Percentiles rank a stretch among this genome's conserved stretches.
These are phyloP conservation scores for Phytopythium sindhum DNA, from an alignment of 352 stramenopile species.

Conservation along the genomic window DNA sequence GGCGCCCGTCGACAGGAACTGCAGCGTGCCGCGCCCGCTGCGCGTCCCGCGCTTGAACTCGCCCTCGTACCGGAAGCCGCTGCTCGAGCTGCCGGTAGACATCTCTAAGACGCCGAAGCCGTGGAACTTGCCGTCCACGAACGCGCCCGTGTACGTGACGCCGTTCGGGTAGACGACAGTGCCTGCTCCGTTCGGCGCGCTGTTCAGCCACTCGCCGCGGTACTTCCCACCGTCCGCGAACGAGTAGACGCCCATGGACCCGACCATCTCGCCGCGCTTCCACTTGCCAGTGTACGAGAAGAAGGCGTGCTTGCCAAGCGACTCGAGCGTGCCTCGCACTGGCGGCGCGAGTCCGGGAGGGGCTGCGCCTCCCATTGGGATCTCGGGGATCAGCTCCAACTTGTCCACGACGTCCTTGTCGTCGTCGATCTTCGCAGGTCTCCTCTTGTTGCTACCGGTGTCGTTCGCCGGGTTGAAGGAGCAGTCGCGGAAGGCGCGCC, in stretches of 20 bases:
- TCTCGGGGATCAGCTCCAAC: constrained; percentile 48
- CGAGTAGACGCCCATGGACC: constrained; percentile 56
- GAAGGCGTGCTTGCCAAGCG: constrained; percentile 59
- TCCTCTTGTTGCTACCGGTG: constrained; percentile 14
- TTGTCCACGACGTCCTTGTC: constrained; percentile 41
- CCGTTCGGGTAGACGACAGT: constrained; percentile 63
- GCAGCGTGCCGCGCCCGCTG: constrained; percentile 42
- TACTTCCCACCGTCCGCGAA: constrained; percentile 75
- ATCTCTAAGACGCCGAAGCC: constrained; percentile 64
- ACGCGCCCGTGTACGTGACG: constrained; percentile 63
- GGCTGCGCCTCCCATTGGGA: constrained; percentile 20
- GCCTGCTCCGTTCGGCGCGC: constrained; percentile 36
- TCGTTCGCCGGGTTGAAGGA: constrained; percentile 49
- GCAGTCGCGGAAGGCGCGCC: constrained; percentile 63
- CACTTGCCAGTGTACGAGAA: constrained; percentile 68
- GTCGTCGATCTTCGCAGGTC: constrained; percentile 13
- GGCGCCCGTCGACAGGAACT: constrained; percentile 36
- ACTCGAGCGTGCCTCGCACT: constrained; percentile 59
- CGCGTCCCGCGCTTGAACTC: constrained; percentile 45
- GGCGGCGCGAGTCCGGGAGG: constrained; percentile 58
- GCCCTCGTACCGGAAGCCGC: constrained; percentile 55
- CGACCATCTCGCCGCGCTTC: constrained; percentile 68
- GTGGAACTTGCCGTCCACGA: constrained; percentile 54
- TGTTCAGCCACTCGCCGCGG: constrained; percentile 47
- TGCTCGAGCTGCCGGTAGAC: background rate